Evolutionary conservation across 1,139 yeast genomes (phyloP).

Genomic region (Sugiyamaella castrensis): DNA sequence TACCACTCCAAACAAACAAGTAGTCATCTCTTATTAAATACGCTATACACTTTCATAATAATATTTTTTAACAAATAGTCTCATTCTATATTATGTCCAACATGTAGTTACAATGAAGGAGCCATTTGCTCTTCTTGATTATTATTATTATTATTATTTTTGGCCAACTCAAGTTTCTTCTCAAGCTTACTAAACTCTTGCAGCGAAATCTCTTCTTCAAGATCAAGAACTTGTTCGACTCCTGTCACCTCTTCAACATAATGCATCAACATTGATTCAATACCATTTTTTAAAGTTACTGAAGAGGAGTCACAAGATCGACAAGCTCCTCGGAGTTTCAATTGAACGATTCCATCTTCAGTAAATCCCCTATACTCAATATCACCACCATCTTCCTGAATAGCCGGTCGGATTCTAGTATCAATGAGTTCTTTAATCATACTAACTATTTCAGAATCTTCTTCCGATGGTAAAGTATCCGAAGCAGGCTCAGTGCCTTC

Average conservation of each 20-base stretch:
- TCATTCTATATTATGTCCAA: no score
- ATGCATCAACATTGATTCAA: conserved; percentile 80
- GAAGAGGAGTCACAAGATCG: conserved; percentile 73
- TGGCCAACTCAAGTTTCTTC: conserved; percentile 32
- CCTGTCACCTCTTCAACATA: conserved; percentile 79
- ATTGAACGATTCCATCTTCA: conserved; percentile 69
- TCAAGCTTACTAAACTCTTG: conserved; percentile 71
- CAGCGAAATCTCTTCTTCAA: conserved; percentile 59
- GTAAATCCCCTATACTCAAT: conserved; percentile 64
- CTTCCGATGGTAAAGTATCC: conserved; percentile 50
- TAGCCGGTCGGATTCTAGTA: conserved; percentile 92
- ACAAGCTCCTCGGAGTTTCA: conserved; percentile 81
- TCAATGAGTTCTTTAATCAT: conserved; percentile 92
- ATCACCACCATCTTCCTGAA: conserved; percentile 79
- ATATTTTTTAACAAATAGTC: no score
- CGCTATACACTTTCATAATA: no score
- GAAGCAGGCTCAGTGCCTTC: conserved; percentile 51
- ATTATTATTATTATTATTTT: no score
- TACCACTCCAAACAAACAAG: no score
- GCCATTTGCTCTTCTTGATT: conserved; percentile 22
- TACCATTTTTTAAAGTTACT: conserved; percentile 76
- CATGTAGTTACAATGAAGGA: conserved; percentile 25
- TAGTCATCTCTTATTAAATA: no score
- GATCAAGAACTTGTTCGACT: conserved; percentile 64
- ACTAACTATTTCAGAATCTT: conserved; percentile 74